phyloP scores from a whole-genome alignment of 257 asterid genomes.

The Gardenia jasminoides region DNA sequence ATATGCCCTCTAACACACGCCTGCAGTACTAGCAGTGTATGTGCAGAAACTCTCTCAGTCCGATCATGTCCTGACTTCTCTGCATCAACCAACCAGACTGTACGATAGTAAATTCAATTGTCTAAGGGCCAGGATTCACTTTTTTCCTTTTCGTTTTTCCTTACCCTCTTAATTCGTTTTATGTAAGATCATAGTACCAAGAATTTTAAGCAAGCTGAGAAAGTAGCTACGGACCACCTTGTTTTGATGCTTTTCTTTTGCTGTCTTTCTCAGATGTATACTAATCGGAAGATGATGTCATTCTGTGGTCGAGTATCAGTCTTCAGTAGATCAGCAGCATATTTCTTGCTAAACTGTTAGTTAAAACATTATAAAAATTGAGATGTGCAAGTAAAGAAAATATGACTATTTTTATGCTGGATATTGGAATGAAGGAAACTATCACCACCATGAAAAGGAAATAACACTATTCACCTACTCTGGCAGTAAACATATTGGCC shows the following conservation, averaged over 20 bases:
- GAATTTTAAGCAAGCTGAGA: neutral
- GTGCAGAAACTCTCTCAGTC: conserved; percentile 1
- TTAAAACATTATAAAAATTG: neutral
- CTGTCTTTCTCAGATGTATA: neutral
- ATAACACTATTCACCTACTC: neutral
- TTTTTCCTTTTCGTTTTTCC: neutral
- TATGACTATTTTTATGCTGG: neutral
- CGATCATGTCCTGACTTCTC: conserved; percentile 11
- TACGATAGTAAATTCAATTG: neutral
- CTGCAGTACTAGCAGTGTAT: neutral
- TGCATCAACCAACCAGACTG: conserved; percentile 6
- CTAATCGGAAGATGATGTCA: neutral
- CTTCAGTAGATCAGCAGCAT: neutral
- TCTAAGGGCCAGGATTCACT: neutral
- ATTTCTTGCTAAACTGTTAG: neutral
- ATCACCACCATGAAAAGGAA: neutral
- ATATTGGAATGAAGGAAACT: neutral
- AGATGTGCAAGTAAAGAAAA: neutral
- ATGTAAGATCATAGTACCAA: no score
- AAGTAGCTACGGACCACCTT: neutral
- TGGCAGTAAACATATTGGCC: neutral
- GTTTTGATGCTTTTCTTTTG: neutral
- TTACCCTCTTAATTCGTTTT: neutral
- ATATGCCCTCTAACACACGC: conserved; percentile 8
- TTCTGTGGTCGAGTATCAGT: neutral